phyloP scores from a whole-genome alignment of 139 green algal genomes.

The Volvox africanus region DNA sequence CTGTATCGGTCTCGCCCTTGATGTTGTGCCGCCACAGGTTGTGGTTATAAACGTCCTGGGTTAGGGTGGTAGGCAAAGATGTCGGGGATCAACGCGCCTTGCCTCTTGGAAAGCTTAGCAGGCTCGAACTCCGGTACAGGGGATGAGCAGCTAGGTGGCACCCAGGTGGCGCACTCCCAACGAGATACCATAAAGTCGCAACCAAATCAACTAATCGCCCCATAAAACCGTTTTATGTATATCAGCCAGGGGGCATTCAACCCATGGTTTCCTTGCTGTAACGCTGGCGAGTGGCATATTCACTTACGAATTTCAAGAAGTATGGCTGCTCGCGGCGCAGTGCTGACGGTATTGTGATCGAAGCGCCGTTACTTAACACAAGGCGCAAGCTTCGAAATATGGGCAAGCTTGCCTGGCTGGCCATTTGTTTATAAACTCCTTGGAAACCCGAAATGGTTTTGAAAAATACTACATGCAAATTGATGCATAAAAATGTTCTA shows the following conservation, averaged over 20 bases:
- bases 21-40: constrained; percentile 25
- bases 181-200: too few species aligned
- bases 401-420: not conserved
- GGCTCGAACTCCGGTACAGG: too few species aligned
- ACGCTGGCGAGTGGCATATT: not conserved
- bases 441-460: too few species aligned
- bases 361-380: constrained; percentile 6
- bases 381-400: constrained; percentile 19
- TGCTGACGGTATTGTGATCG: not conserved
- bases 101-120: too few species aligned
- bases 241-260: not conserved
- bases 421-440: not conserved
- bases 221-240: not conserved
- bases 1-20: not conserved
- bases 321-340: constrained; percentile 11
- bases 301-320: constrained; percentile 37
- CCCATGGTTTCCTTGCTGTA: not conserved
- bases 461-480: too few species aligned
- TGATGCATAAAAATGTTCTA: too few species aligned
- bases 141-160: too few species aligned
- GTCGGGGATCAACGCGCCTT: not conserved
- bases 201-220: not conserved
- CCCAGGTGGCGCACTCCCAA: not conserved
- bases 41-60: constrained; percentile 36
- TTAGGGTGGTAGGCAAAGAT: not conserved